Base-by-base conservation (phyloP, 2,329 filamentous ascomycete species). In the Epichloe hybrida region DNA sequence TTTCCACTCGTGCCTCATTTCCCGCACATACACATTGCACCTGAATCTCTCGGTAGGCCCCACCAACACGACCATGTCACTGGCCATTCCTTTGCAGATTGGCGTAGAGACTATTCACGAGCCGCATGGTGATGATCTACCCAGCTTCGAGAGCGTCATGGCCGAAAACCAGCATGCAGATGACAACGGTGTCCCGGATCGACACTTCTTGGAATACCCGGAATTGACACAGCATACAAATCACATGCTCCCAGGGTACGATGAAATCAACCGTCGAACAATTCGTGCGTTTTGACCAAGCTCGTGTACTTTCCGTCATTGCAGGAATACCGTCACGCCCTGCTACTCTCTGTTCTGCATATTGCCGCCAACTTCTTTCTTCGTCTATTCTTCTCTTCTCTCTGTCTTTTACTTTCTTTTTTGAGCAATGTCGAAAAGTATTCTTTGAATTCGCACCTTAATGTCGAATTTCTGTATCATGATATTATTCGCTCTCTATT, bases 1-100 rank as follows among this genome's bases (percentile, higher is more conserved):
- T 5, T 81, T 80, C 58, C 75, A 80, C 64, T 75, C 73, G 8
- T 81, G 77, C 65, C 72, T 80, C 60, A 66, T 70, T 38, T 75
- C 74, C 7, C 72, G 77, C 27, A 70, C 72, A n/a, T 81, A 81
- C 61, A 69, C 72, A 5, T 59, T 80, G 34, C 70, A 72, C 55
- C 58, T 80, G 5, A 67, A 64, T 6, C 53, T 80, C 5, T 67
- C 67, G 1, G 65, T 68, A 3, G 71, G 68, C 15, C 64, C 71
- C 7, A 63, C 66, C 50, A 71, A 66, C 58, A 70, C 66, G 4
- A 68, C 64, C 48, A 56, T 78, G 40, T 69, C 67, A 39, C 61
- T 80, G 27, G 59, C 61, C 21, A 59, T 79, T 41, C 76, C 76
- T 6, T 55, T 80, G 43, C 76, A 80, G 62, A 59, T 80, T 43